These are phyloP conservation scores for Rhodocollybia butyracea DNA, from an alignment of 768 basidiomycete species.

Conservation along the genomic window DNA sequence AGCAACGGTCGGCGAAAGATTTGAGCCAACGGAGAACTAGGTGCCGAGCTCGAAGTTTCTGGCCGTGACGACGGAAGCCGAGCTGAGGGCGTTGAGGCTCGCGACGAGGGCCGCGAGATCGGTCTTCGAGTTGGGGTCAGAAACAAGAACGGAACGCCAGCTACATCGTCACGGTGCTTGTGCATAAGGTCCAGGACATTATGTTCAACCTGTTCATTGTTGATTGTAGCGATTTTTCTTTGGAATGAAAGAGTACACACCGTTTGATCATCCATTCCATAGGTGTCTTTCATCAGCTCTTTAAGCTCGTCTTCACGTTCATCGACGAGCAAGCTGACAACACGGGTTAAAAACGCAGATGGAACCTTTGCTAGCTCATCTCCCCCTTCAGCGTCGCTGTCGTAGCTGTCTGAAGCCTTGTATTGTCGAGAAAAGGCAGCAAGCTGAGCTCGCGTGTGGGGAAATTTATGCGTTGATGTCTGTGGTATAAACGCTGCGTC, in stretches of 20 bases:
- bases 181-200: constrained; percentile 95
- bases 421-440: constrained; percentile 69
- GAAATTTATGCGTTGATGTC: constrained; percentile 44
- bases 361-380: constrained; percentile 54
- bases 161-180: constrained; percentile 83
- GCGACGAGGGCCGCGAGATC: constrained; percentile 76
- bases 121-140: constrained; percentile 78
- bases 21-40: constrained; percentile 71
- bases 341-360: constrained; percentile 61
- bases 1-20: constrained; percentile 75
- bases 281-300: constrained; percentile 63
- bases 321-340: constrained; percentile 68
- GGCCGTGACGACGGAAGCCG: constrained; percentile 62
- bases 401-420: constrained; percentile 56
- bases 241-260: constrained; percentile 37
- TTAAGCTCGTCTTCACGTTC: constrained; percentile 91
- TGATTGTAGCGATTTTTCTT: constrained; percentile 9
- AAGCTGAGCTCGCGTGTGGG: constrained; percentile 82
- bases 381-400: constrained; percentile 53
- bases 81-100: constrained; percentile 68
- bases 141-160: constrained; percentile 79
- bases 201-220: constrained; percentile 71
- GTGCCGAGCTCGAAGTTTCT: constrained; percentile 73
- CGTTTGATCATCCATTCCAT: constrained; percentile 65
- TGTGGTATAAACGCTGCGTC: constrained; percentile 3